phyloP scores from a whole-genome alignment of 352 stramenopile genomes.

The Globisporangium yorkense region DNA sequence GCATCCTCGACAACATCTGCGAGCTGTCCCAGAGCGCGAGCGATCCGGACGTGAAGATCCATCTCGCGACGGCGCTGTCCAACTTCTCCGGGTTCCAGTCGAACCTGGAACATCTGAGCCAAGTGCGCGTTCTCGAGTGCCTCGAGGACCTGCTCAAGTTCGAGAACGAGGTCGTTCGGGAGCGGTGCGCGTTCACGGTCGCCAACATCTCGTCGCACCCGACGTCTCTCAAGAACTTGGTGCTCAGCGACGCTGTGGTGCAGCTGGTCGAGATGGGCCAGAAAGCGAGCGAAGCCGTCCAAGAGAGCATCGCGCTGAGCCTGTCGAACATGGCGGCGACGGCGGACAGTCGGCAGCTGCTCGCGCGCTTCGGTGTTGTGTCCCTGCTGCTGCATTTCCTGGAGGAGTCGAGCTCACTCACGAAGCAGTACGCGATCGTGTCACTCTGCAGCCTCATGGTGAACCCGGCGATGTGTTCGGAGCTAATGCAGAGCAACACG shows the following conservation, averaged over 20 bases:
- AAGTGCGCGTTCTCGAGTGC: constrained; percentile 62
- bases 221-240: constrained; percentile 57
- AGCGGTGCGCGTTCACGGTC: constrained; percentile 67
- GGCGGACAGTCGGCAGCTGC: constrained; percentile 45
- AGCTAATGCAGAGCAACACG: constrained; percentile 70
- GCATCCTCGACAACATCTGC: constrained; percentile 71
- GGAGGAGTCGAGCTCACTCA: constrained; percentile 36
- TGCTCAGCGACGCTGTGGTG: constrained; percentile 53
- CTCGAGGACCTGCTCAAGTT: constrained; percentile 71
- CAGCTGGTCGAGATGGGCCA: constrained; percentile 60
- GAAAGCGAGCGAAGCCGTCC: constrained; percentile 40
- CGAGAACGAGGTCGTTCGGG: constrained; percentile 56
- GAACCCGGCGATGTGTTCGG: constrained; percentile 41
- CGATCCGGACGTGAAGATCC: constrained; percentile 39
- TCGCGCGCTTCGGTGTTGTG: constrained; percentile 60
- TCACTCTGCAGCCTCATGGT: constrained; percentile 65
- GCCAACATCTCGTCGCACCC: constrained; percentile 71
- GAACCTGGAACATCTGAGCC: constrained; percentile 65
- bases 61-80: constrained; percentile 67
- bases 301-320: constrained; percentile 72
- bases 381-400: constrained; percentile 67
- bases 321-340: constrained; percentile 70
- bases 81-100: constrained; percentile 70
- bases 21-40: constrained; percentile 40
- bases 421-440: constrained; percentile 66